Conservation (phyloP, 148 eudicot species). For the Diospyros lotus region DNA sequence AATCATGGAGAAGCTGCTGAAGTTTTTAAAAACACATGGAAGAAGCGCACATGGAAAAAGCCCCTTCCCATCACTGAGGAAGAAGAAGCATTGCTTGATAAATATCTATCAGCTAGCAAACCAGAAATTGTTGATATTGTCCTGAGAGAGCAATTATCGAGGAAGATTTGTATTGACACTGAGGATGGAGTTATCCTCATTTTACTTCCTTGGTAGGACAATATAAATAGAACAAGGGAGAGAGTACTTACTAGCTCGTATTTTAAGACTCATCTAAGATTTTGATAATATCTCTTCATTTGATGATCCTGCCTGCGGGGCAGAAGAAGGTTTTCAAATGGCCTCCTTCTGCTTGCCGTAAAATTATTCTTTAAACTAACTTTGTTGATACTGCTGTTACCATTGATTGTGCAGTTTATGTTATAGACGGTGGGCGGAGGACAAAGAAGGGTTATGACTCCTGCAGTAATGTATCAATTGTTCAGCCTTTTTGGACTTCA, state of each 20-base stretch:
- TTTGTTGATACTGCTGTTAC: constrained; percentile 92
- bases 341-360: constrained; percentile 76
- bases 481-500: constrained; percentile 89
- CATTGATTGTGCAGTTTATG: constrained; percentile 90
- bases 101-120: constrained; percentile 54
- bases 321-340: constrained; percentile 77
- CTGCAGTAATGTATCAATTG: constrained; percentile 75
- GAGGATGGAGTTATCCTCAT: constrained; percentile 78
- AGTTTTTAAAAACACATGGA: constrained; percentile 58
- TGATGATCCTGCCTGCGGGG: constrained; percentile 77
- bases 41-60: constrained; percentile 43
- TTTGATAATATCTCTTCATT: constrained; percentile 67
- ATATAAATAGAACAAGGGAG: constrained; percentile 63
- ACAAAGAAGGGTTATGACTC: constrained; percentile 96
- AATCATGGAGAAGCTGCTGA: constrained; percentile 57
- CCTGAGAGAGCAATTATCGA: constrained; percentile 66
- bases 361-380: constrained; percentile 90
- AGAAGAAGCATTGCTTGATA: constrained; percentile 49
- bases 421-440: constrained; percentile 89
- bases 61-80: constrained; percentile 35
- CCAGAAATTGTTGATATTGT: constrained; percentile 61
- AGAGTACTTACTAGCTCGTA: constrained; percentile 38
- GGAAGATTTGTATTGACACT: constrained; percentile 70
- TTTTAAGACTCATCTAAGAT: constrained; percentile 61
- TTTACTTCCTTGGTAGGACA: constrained; percentile 97